phyloP scores from a whole-genome alignment of 78 protist species.

The Planoprotostelium fungivorum region DNA sequence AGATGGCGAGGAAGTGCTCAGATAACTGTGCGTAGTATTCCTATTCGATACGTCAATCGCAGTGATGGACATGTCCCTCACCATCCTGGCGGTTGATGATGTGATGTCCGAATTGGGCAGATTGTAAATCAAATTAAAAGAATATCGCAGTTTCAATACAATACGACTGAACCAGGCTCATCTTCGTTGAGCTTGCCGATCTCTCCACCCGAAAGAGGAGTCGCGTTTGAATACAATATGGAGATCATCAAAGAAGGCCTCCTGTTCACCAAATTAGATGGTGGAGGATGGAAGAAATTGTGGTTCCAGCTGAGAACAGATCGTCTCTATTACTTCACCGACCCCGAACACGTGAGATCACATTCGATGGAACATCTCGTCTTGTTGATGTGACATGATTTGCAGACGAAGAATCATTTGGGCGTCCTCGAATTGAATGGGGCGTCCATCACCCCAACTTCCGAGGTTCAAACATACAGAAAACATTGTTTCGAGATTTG shows the following conservation, averaged over 20 bases:
- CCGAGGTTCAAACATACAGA: background rate
- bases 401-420: background rate
- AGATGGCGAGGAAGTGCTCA: background rate
- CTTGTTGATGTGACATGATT: background rate
- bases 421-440: background rate
- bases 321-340: background rate
- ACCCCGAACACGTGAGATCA: background rate
- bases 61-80: too few relatives aligned
- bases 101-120: too few relatives aligned
- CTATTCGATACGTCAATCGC: too few relatives aligned
- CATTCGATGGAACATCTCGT: background rate
- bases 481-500: background rate
- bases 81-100: too few relatives aligned
- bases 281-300: background rate
- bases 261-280: background rate
- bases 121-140: too few relatives aligned
- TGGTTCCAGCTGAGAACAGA: background rate
- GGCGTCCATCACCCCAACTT: background rate
- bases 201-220: too few relatives aligned
- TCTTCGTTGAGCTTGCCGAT: too few relatives aligned
- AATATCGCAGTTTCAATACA: too few relatives aligned
- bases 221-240: too few relatives aligned
- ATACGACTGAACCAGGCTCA: too few relatives aligned
- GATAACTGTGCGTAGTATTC: background rate
- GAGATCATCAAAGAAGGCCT: background rate